Evolutionary conservation across 192 early-diverging fungal genomes (phyloP).

Genomic region (Mortierella claussenii): DNA sequence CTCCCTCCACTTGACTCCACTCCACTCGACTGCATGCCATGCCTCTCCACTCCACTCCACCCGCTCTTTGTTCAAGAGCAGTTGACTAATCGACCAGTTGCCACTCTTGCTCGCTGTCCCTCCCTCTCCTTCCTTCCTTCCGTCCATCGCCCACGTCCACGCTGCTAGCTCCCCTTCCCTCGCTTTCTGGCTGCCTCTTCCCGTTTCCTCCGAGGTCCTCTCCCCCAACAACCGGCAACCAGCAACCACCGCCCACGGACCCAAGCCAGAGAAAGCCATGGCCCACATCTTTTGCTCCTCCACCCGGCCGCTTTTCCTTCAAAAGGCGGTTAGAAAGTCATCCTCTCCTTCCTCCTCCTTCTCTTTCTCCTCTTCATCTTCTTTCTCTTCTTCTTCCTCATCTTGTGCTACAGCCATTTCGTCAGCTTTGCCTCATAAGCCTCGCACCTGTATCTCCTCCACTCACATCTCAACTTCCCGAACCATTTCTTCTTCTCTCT

Average conservation of each 20-base stretch:
- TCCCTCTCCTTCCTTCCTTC: neutral
- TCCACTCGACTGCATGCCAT: too few relatives aligned
- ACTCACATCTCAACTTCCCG: neutral
- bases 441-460: neutral
- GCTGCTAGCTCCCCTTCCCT: slow-evolving; percentile 7
- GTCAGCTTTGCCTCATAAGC: neutral
- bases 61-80: too few relatives aligned
- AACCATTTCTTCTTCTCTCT: neutral
- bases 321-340: slow-evolving; percentile 7
- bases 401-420: neutral
- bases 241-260: neutral
- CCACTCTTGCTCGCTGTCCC: too few relatives aligned
- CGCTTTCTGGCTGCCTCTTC: slow-evolving; percentile 4
- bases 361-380: slow-evolving; percentile 6
- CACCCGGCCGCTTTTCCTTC: slow-evolving; percentile 27
- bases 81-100: too few relatives aligned
- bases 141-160: neutral
- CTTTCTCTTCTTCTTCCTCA: slow-evolving; percentile 11
- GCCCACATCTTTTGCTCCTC: slow-evolving; percentile 10
- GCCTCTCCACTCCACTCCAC: too few relatives aligned
- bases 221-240: slow-evolving; percentile 6
- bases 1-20: too few relatives aligned
- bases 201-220: slow-evolving; percentile 24
- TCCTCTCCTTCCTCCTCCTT: neutral
- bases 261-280: slow-evolving; percentile 17